These are phyloP conservation scores for Alternaria conjuncta DNA, from an alignment of 2,329 filamentous ascomycete genomes.

Conservation along the genomic window DNA sequence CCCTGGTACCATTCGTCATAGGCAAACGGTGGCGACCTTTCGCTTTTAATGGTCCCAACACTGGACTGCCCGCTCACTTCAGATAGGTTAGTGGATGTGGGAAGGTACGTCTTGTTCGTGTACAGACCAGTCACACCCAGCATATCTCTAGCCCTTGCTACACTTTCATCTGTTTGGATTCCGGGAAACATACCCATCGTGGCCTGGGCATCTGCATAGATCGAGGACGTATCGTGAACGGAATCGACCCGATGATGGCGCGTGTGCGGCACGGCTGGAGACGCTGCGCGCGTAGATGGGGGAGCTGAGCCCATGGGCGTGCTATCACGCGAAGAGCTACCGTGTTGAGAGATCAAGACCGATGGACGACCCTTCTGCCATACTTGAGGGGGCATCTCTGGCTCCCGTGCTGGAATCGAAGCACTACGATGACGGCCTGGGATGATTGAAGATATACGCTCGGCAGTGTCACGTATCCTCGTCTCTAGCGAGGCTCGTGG, in stretches of 20 bases:
- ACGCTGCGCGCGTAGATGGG: neutral
- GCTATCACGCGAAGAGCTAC: slow-evolving; percentile 3
- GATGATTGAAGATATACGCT: neutral
- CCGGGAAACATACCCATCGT: neutral
- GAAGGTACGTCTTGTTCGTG: neutral
- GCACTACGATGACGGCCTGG: neutral
- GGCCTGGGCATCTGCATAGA: neutral
- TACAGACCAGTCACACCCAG: neutral
- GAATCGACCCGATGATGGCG: neutral
- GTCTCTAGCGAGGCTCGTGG: neutral
- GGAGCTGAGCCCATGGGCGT: slow-evolving; percentile 21
- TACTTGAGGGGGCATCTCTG: slow-evolving; percentile 18
- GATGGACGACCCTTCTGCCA: slow-evolving; percentile 23
- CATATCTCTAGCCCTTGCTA: too few relatives aligned
- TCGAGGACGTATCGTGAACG: neutral
- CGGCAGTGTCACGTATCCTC: neutral
- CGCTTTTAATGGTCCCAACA: neutral
- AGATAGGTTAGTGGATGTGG: neutral
- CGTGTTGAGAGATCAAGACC: neutral
- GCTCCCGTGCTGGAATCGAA: neutral
- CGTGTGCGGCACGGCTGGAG: too few relatives aligned
- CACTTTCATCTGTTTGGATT: neutral
- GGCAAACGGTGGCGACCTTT: neutral
- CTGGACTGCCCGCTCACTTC: neutral
- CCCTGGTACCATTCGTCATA: neutral